Evolutionary conservation across 2,329 filamentous ascomycete species (phyloP), one percentile per base, ranked within the genome.

Genomic region (Verticillium tricorpus): DNA sequence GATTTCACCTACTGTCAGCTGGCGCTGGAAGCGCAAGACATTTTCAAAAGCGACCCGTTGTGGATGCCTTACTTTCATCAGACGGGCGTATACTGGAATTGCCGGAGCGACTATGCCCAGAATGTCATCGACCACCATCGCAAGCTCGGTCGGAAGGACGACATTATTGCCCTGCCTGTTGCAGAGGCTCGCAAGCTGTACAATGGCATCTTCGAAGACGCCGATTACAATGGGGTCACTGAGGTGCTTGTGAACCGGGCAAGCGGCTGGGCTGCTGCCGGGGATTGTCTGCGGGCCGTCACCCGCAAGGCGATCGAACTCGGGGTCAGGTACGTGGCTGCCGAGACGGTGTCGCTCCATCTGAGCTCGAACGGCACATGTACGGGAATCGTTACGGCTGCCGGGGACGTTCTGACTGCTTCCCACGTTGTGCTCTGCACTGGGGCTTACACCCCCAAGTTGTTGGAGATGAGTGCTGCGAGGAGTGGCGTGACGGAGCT

Each of bases 211-310:
- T 85, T 85, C 61, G 78, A 80, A 9, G 74, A 80, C 56, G 82
- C 82, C 1, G 80, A 85, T 61, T 85, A 83, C 65, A 75, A 75
- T 2, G 82, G 76, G 3, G 81, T 83, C 5, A 80, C 79, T 63
- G 80, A 82, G 64, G 81, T 85, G 7, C 73, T 83, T 19, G 72
- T 85, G 22, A 85, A 85, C 69, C 77, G 76, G 67, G 82, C 78
- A 39, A 83, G 81, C 69, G 83, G 83, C 0, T 85, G 83, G 82
- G 82, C 76, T n/a, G 80, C 81, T 50, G 83, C 83, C 15, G 82
- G 81, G 25, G 81, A 84, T 63, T 77, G 80, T 54, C 69, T 86
- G 57, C 69, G 73, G 61, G 78, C 78, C 8, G 78, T 82, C 2
- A 83, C 80, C 4, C 76, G 77, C 61, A 74, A 73, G 66, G 78